phyloP scores from a whole-genome alignment of 2,329 filamentous ascomycete species.

The Stachybotrys echinatus region DNA sequence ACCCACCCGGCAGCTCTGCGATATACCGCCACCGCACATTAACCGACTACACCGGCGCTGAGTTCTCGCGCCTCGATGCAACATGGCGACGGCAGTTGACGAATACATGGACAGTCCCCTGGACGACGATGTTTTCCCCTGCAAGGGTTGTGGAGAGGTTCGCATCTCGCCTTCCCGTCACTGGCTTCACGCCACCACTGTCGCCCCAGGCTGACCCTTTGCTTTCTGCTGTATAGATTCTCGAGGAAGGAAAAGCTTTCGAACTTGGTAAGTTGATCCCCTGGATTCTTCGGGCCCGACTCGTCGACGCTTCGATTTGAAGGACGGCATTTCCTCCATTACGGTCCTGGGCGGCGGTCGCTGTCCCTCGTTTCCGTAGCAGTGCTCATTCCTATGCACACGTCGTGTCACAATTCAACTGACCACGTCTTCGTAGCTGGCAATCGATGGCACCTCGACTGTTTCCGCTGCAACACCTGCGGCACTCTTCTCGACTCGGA shows the following conservation, averaged over 20 bases:
- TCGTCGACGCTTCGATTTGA: background rate
- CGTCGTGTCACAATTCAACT: too few relatives aligned
- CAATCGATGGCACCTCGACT: slow-evolving; percentile 97
- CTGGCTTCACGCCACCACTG: background rate
- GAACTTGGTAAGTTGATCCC: slow-evolving; percentile 72
- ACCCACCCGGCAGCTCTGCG: background rate
- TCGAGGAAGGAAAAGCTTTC: slow-evolving; percentile 98
- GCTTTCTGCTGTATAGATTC: slow-evolving; percentile 57
- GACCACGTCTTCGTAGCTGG: slow-evolving; percentile 55
- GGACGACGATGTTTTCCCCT: slow-evolving; percentile 84
- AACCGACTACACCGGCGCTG: background rate
- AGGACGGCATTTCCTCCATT: background rate
- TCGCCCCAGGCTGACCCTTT: background rate
- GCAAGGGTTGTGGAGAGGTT: slow-evolving; percentile 92
- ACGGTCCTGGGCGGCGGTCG: too few relatives aligned
- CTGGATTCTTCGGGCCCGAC: background rate
- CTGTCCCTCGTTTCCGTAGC: too few relatives aligned
- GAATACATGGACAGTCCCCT: slow-evolving; percentile 60
- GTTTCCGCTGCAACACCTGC: slow-evolving; percentile 96
- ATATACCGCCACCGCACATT: background rate
- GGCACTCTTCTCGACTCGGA: slow-evolving; percentile 94
- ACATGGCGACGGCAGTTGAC: slow-evolving; percentile 48
- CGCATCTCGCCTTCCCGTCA: slow-evolving; percentile 18
- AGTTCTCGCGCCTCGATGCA: slow-evolving; percentile 5
- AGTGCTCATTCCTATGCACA: too few relatives aligned